These are phyloP conservation scores for Saksenaea oblongispora DNA, from an alignment of 371 early-diverging fungal species.

Conservation along the genomic window DNA sequence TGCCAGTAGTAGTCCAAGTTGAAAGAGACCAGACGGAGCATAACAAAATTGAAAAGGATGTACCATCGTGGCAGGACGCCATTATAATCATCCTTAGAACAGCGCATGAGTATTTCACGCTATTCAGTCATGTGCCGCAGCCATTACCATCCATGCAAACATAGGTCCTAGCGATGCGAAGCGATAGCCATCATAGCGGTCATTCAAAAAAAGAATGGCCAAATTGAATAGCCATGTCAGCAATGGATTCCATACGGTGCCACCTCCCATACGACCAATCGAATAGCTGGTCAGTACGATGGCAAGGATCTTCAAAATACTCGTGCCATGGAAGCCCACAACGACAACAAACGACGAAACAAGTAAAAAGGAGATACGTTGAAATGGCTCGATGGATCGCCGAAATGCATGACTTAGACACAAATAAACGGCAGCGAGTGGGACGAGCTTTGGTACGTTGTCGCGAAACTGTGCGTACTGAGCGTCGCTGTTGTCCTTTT, in stretches of 20 bases:
- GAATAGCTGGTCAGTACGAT: constrained; percentile 65
- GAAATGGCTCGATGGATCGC: constrained; percentile 1
- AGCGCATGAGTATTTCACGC: background rate
- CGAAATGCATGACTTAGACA: constrained; percentile 49
- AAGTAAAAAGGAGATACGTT: constrained; percentile 51
- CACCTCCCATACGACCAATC: constrained; percentile 56
- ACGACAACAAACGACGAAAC: constrained; percentile 66
- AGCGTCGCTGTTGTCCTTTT: constrained; percentile 48
- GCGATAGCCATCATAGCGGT: constrained; percentile 68
- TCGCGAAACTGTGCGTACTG: constrained; percentile 84
- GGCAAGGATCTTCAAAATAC: constrained; percentile 69
- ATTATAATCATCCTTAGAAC: constrained; percentile 52
- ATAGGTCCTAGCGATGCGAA: constrained; percentile 56
- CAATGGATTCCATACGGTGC: constrained; percentile 59
- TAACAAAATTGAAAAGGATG: constrained; percentile 86
- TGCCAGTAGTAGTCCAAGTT: constrained; percentile 93
- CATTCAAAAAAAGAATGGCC: constrained; percentile 74
- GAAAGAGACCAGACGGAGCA: constrained; percentile 89
- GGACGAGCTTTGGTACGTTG: constrained; percentile 65
- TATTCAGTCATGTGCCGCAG: background rate
- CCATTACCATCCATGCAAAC: constrained; percentile 71
- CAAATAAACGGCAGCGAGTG: constrained; percentile 53
- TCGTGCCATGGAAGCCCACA: constrained; percentile 52
- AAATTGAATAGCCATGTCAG: constrained; percentile 83
- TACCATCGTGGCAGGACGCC: constrained; percentile 84